Evolutionary conservation across 1,284 basidiomycete genomes (phyloP).

Genomic region (Cutaneotrichosporon cyanovorans): DNA sequence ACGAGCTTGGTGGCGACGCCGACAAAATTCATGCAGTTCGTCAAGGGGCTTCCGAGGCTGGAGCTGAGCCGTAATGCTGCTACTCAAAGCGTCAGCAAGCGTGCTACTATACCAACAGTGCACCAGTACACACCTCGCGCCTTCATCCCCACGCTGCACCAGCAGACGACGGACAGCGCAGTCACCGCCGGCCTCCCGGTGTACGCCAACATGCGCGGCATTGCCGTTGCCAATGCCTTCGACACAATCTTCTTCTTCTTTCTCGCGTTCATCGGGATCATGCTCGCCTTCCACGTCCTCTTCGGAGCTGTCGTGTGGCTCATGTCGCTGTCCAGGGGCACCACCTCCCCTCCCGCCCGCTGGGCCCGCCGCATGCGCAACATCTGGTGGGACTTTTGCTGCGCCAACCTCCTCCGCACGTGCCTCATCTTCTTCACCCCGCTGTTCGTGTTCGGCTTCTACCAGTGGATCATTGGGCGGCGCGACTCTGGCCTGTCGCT

Average conservation of each 20-base stretch:
- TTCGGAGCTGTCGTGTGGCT: conserved; percentile 49
- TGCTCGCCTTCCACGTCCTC: conserved; percentile 52
- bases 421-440: conserved; percentile 60
- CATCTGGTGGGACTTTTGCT: conserved; percentile 48
- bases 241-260: conserved; percentile 68
- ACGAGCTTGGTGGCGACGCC: conserved; percentile 6
- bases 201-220: conserved; percentile 64
- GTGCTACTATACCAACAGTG: no score
- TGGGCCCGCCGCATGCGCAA: conserved; percentile 47
- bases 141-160: conserved; percentile 59
- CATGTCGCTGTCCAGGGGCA: conserved; percentile 30
- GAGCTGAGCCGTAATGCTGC: no score
- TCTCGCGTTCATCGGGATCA: conserved; percentile 58
- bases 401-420: conserved; percentile 47
- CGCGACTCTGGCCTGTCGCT: conserved; percentile 72
- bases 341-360: no score
- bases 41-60: not conserved
- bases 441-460: conserved; percentile 66
- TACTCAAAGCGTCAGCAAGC: not conserved
- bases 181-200: conserved; percentile 70
- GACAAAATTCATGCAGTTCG: conserved; percentile 39
- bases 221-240: conserved; percentile 73
- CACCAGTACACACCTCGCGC: no score
- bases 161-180: conserved; percentile 43
- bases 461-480: conserved; percentile 69